Evolutionary conservation across 2,329 filamentous ascomycete genomes (phyloP).

Genomic region (Elsinoe perseae): DNA sequence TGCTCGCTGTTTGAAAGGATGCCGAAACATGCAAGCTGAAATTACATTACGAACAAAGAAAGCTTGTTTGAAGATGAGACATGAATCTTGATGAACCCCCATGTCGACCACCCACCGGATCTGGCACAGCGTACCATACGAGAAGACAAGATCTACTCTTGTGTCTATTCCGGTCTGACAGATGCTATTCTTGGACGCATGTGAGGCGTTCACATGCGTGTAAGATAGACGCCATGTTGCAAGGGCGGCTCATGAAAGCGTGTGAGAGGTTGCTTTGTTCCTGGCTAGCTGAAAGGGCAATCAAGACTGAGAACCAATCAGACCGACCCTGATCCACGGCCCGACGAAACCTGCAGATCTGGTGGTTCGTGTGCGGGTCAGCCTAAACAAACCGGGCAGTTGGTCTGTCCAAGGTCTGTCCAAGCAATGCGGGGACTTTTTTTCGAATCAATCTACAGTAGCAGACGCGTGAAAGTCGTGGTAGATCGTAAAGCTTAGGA

Average conservation of each 20-base stretch:
- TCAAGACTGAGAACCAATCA: conserved; percentile 10
- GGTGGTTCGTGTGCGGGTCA: background rate
- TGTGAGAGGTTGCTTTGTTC: conserved; percentile 6
- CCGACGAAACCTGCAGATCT: background rate
- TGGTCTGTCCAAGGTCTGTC: too few relatives aligned
- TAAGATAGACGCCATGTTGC: conserved; percentile 11
- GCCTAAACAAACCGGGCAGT: conserved; percentile 1
- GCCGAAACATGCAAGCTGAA: background rate
- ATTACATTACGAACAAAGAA: background rate
- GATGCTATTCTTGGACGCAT: background rate
- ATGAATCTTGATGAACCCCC: background rate
- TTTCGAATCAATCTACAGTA: background rate
- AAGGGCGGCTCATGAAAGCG: background rate
- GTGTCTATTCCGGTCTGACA: background rate
- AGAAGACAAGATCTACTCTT: background rate
- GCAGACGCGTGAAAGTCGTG: background rate
- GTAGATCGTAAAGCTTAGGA: background rate
- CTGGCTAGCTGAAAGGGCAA: background rate
- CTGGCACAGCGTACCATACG: background rate
- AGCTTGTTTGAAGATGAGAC: conserved; percentile 7
- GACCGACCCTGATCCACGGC: background rate
- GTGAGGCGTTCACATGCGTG: background rate
- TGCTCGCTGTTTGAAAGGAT: background rate
- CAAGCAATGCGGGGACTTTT: conserved; percentile 3
- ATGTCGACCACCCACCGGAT: background rate